Evolutionary conservation across 352 stramenopile genomes (phyloP), one percentile per base, ranked within the genome.

Genomic region (Aphanomyces astaci): DNA sequence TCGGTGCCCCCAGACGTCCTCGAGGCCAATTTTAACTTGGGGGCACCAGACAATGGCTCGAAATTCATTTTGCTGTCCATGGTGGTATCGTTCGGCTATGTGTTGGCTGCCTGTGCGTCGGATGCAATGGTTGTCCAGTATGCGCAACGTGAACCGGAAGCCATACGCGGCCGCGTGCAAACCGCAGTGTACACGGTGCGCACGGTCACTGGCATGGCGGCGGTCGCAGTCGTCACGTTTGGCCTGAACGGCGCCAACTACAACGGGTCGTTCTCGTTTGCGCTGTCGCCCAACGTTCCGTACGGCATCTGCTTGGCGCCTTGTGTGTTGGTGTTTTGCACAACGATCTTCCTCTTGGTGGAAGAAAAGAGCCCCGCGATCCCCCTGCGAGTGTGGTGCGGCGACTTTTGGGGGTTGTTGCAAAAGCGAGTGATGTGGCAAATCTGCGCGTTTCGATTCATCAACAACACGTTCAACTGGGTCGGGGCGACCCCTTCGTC

Each of bases 191-290:
- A 71, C 64, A 65, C 46, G 15, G 62, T 68, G 0, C 62, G 62
- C 62, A 59, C 40, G 11, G n/a, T 68, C 45, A 31, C 43, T 9
- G 31, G 39, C 19, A 59, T 57, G n/a, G 7, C 39, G 5, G 39
- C 62, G 24, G 33, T 56, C 31, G 27, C n/a, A 19, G 43, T 68
- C 31, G 40, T 52, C 9, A 43, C 62, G 25, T 57, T 68, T 19
- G 64, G 67, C 7, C 78, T 87, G 57, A 88, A 88, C 31, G 72
- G 78, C 56, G 55, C 73, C 1, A 72, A 88, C 40, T 88, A 85
- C 57, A 78, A 77, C 31, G 78, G 78, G 3, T 77, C 75, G 19
- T 88, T 86, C 48, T 71, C 75, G 52, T 86, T 80, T 28, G 79
- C 80, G 24, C 67, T 88, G 13, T 19, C 30, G 1, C 59, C 59